phyloP scores from a whole-genome alignment of 176 grass and related monocot genomes.

The Juncus effusus region DNA sequence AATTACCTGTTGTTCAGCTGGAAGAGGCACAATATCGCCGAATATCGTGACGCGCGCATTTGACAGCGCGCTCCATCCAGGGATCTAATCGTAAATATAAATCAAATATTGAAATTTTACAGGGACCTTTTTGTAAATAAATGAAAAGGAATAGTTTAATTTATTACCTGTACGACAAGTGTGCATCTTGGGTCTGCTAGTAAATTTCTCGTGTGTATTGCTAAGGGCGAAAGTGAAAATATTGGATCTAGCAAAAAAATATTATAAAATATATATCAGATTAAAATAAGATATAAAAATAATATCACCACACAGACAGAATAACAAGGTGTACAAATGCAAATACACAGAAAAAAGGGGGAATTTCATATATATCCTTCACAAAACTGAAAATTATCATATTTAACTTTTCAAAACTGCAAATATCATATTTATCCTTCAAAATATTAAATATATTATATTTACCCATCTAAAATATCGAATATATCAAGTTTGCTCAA shows the following conservation, averaged over 20 bases:
- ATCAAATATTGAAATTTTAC: background rate
- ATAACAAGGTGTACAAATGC: too few species aligned
- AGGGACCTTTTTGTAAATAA: conserved; percentile 5
- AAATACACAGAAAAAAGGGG: too few species aligned
- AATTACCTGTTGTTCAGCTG: conserved; percentile 71
- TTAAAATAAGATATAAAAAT: too few species aligned
- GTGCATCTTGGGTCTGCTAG: conserved; percentile 91
- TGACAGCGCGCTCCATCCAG: conserved; percentile 95
- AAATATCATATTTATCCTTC: too few species aligned
- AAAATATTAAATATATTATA: too few species aligned
- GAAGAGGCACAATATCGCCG: conserved; percentile 81
- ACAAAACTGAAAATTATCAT: too few species aligned
- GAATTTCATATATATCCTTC: too few species aligned
- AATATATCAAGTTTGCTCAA: too few species aligned
- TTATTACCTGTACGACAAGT: conserved; percentile 82
- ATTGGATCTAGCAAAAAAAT: conserved; percentile 59
- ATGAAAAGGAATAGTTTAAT: conserved; percentile 5
- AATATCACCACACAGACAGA: too few species aligned
- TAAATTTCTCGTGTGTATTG: conserved; percentile 93
- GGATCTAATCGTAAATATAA: conserved; percentile 43
- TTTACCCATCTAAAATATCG: too few species aligned
- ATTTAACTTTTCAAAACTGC: too few species aligned
- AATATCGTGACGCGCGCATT: conserved; percentile 98
- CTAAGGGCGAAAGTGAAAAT: conserved; percentile 88
- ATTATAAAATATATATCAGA: too few species aligned